These are phyloP conservation scores for Camellia oleifera DNA, from an alignment of 179 eudicot genomes.

Conservation along the genomic window DNA sequence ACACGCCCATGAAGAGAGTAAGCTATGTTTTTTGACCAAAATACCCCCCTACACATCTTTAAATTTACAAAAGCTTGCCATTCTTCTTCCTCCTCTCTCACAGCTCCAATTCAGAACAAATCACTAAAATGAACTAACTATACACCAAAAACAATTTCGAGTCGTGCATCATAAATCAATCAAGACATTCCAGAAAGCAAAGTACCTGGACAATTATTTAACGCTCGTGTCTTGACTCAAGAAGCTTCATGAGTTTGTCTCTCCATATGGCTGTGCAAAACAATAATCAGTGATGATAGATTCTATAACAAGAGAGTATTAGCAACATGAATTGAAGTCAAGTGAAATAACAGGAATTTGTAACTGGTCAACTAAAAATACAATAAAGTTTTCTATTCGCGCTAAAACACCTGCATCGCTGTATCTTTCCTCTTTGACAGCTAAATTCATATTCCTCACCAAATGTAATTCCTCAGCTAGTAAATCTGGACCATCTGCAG, in stretches of 20 bases:
- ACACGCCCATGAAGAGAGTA: too few species aligned
- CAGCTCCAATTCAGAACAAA: too few species aligned
- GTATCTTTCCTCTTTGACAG: slow-evolving; percentile 74
- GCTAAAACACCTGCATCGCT: slow-evolving; percentile 62
- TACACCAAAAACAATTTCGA: background rate
- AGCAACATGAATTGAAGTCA: background rate
- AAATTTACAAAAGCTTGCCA: too few species aligned
- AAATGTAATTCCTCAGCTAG: slow-evolving; percentile 56
- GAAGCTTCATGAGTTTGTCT: slow-evolving; percentile 52
- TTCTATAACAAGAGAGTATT: background rate
- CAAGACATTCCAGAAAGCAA: background rate
- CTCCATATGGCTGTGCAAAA: slow-evolving; percentile 63
- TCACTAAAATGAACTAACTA: background rate
- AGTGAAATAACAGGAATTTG: background rate
- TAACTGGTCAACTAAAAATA: background rate
- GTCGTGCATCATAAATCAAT: background rate
- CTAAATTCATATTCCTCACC: slow-evolving; percentile 54
- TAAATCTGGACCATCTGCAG: slow-evolving; percentile 68
- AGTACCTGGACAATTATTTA: background rate
- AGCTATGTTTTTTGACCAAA: too few species aligned
- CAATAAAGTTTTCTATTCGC: too few species aligned
- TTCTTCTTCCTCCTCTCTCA: too few species aligned
- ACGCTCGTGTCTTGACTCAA: slow-evolving; percentile 22
- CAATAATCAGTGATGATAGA: background rate
- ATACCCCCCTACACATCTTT: too few species aligned